Conservation (phyloP, 176 grass and related monocot genomes). For the Avena sativa region DNA sequence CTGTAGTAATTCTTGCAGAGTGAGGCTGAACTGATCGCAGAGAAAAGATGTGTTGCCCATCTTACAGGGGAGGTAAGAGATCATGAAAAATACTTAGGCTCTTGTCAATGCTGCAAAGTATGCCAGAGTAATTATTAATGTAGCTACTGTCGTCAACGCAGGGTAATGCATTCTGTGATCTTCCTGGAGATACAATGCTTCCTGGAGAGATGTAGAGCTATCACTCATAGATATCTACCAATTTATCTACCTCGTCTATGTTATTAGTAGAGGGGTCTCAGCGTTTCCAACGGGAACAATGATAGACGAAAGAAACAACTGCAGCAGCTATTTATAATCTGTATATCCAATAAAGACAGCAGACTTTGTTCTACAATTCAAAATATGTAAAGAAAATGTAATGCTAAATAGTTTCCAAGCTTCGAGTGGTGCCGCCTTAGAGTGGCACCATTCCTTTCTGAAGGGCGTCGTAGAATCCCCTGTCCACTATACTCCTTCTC, state of each 20-base stretch:
- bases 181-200: slow-evolving; percentile 89
- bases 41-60: slow-evolving; percentile 95
- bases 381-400: slow-evolving; percentile 12
- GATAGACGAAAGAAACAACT: background rate
- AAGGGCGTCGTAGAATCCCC: too few relatives aligned
- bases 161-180: slow-evolving; percentile 91
- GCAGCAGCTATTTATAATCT: slow-evolving; percentile 26
- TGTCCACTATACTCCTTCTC: too few relatives aligned
- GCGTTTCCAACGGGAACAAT: background rate
- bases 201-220: slow-evolving; percentile 71
- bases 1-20: slow-evolving; percentile 63
- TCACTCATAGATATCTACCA: background rate
- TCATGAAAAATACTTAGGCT: background rate
- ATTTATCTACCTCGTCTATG: background rate
- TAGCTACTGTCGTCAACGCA: slow-evolving; percentile 35
- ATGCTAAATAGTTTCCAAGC: background rate
- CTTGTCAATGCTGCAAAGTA: background rate
- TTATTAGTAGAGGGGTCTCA: background rate
- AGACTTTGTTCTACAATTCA: background rate
- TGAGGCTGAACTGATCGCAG: slow-evolving; percentile 90
- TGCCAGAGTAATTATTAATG: background rate
- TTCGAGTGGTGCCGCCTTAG: too few relatives aligned
- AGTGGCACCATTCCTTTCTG: too few relatives aligned
- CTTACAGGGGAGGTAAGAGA: slow-evolving; percentile 88
- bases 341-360: slow-evolving; percentile 31